Evolutionary conservation across 2,329 filamentous ascomycete species (phyloP), one percentile per base, ranked within the genome.

Genomic region (Sporothrix sp.): DNA sequence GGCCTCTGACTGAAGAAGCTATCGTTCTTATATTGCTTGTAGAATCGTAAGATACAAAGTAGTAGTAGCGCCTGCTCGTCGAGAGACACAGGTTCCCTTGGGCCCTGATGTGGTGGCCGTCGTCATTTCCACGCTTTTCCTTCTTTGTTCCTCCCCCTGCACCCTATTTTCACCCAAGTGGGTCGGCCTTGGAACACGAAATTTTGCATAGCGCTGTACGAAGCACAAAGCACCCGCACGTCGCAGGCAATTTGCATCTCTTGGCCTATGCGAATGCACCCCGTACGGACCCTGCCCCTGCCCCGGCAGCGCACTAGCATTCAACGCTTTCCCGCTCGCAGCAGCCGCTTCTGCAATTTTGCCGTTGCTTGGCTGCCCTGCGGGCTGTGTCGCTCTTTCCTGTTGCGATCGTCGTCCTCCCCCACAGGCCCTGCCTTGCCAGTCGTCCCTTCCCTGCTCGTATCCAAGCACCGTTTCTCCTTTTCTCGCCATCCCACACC

Each of bases 331-430:
- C 20, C 30, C n/a, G 30, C 40, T 23, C 30, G 23, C 43, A 18
- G 23, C 33, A 20, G 25, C 43, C 43, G 36, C 14, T 46, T 13
- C 27, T 8, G 28, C 36, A 40, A 33, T 42, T 48, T 48, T 48
- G 36, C 37, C 37, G 36, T 33, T 43, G 25, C 39, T 13, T 27
- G 46, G 33, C 40, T 28, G 25, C 6, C 6, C 25, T 28, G 25
- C 25, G 25, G 5, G 6, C 45, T 45, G 45, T 39, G 7, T 45
- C 21, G 44, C 38, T 52, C 45, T 42, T 50, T 42, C 51, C 51
- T 52, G 46, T 50, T 52, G 35, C 42, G 51, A 52, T 52, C 51
- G 46, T 36, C 51, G 51, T 28, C 44, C 40, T 38, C 50, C 45
- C 49, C 39, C 42, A 28, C 44, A 36, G 32, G 30, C 43, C 43